Base-by-base conservation (phyloP, 1,284 basidiomycete species). In the Papiliotrema terrestris region DNA sequence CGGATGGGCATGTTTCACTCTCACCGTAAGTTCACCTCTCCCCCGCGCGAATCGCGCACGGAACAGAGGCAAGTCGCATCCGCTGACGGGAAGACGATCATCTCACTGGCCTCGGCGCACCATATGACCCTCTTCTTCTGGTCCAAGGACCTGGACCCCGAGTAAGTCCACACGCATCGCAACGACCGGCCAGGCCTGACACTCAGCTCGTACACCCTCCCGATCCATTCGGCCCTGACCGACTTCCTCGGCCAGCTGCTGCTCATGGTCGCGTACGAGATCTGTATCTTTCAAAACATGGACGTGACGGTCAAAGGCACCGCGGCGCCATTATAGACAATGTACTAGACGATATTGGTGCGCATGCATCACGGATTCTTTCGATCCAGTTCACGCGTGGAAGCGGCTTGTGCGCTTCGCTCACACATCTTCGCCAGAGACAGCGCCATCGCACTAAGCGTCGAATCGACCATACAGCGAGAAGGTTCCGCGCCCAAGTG, bases 171-270 rank as follows among this genome's bases (percentile, higher is more conserved):
- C 19, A 42, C 39, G 6, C 17, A 32, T 19, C 29, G 22, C 23
- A 45, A 35, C 4, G 15, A 32, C 23, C 15, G 29, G 19, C 25
- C 43, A 15, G 25, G 2, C 1, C 35, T 20, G 15, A 29, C 19
- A 2, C 45, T 2, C 55, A 71, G 75, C 74, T 88, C 89, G 75
- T 96, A 97, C 73, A 91, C 91, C 2, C 79, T 98, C 19, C 95
- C 95, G 2, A 84, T 95, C 38, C 90, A 96, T 61, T 91, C 89
- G 1, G 88, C 91, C 0, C 72, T 91, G 37, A 86, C 97, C 77
- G 95, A 98, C 73, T 84, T 97, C 46, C 76, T 91, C n/a, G 92
- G 91, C 8, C 93, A 97, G 74, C 73, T 88, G 9, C 77, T 96
- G 19, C 83, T 98, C 25, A 73, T 78, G 58, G 46, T 73, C 39